Conservation (phyloP, 2,329 filamentous ascomycete species). For the Phialemonium atrogriseum region DNA sequence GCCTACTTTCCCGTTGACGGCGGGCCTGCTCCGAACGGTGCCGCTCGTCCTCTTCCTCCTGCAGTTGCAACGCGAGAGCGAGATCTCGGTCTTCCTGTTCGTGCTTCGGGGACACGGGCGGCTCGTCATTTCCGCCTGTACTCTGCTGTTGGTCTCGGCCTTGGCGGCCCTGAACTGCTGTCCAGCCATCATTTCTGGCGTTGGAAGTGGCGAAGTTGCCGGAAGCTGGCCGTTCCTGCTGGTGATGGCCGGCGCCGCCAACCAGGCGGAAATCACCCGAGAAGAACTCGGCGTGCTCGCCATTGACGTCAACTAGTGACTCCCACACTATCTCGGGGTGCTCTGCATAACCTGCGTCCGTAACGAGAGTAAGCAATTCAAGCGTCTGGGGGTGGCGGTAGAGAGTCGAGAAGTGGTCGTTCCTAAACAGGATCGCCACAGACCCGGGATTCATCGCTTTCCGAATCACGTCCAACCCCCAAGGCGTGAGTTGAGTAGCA, state of each 20-base stretch:
- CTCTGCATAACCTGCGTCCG: slow-evolving; percentile 80
- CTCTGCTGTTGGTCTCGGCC: slow-evolving; percentile 14
- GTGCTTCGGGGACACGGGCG: slow-evolving; percentile 31
- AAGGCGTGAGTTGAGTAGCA: slow-evolving; percentile 78
- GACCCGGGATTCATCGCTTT: slow-evolving; percentile 65
- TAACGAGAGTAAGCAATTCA: slow-evolving; percentile 76
- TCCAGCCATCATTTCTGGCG: slow-evolving; percentile 34
- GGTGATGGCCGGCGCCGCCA: slow-evolving; percentile 40
- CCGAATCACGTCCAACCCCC: slow-evolving; percentile 68
- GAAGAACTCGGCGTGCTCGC: slow-evolving; percentile 73
- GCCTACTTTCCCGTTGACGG: slow-evolving; percentile 54
- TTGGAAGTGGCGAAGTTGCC: slow-evolving; percentile 12
- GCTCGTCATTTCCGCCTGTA: slow-evolving; percentile 14
- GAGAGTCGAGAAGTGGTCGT: slow-evolving; percentile 92
- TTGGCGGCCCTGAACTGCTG: slow-evolving; percentile 38
- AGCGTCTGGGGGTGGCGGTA: slow-evolving; percentile 78
- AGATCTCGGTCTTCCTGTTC: slow-evolving; percentile 79
- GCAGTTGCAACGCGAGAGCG: slow-evolving; percentile 82
- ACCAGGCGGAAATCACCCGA: slow-evolving; percentile 85
- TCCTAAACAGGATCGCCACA: slow-evolving; percentile 87
- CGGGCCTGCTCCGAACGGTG: slow-evolving; percentile 55
- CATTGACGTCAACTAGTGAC: slow-evolving; percentile 79
- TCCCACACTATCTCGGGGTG: slow-evolving; percentile 97
- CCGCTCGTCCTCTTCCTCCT: slow-evolving; percentile 85
- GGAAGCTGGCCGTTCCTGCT: slow-evolving; percentile 2